Conservation (phyloP, 495 filamentous ascomycete genomes). For the Aspergillus avenaceus region DNA sequence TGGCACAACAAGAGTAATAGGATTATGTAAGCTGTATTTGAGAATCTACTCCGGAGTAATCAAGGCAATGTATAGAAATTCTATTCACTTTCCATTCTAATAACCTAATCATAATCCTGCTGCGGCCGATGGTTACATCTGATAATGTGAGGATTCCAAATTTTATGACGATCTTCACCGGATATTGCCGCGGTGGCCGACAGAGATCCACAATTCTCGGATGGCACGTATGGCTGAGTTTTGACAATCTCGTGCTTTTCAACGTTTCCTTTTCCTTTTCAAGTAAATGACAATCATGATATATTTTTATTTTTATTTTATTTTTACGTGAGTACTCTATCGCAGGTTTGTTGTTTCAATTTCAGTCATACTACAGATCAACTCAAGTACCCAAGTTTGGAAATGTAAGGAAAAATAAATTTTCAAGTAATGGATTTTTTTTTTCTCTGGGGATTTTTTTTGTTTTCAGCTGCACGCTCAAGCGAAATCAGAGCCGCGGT, state of each 20-base stretch:
- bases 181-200: constrained; percentile 1
- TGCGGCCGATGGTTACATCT: background rate
- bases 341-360: background rate
- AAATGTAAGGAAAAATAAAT: no score
- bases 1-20: no score
- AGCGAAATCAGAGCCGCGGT: background rate
- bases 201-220: background rate
- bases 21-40: no score
- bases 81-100: background rate
- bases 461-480: background rate
- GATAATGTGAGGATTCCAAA: background rate
- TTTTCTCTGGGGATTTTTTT: no score
- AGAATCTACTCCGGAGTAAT: no score
- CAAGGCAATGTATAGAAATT: no score
- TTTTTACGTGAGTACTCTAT: background rate
- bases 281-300: no score
- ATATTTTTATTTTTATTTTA: background rate
- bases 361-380: background rate
- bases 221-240: background rate
- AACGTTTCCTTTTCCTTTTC: background rate
- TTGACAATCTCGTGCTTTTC: background rate
- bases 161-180: constrained; percentile 5
- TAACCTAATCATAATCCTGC: background rate
- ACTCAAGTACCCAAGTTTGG: no score
- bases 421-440: no score